Conservation (phyloP, 73 alveolate species). For the Uronychia setigera region DNA sequence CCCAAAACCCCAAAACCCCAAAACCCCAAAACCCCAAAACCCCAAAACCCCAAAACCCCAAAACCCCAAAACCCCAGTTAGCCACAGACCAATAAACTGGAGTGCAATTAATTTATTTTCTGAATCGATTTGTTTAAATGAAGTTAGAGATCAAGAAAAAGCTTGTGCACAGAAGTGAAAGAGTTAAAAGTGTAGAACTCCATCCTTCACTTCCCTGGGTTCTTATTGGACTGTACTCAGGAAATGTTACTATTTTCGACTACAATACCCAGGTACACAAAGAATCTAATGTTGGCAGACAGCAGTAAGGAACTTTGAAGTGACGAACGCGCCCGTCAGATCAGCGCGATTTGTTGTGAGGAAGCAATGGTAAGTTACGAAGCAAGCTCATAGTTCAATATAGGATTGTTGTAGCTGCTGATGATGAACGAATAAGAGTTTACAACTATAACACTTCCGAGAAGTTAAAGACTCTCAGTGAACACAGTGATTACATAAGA, state of each 20-base stretch:
- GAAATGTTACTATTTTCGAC: conserved; percentile 97
- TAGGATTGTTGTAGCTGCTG: conserved; percentile 82
- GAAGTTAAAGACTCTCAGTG: conserved; percentile 92
- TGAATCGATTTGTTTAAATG: no score
- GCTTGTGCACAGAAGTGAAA: conserved; percentile 91
- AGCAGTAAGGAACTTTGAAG: conserved; percentile 80
- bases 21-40: no score
- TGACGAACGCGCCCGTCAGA: conserved; percentile 95
- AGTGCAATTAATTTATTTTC: no score
- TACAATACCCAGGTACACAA: conserved; percentile 89
- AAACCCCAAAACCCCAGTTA: no score
- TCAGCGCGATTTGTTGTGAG: conserved; percentile 95
- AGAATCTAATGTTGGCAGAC: conserved; percentile 9
- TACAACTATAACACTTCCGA: conserved; percentile 98
- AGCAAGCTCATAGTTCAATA: conserved; percentile 1
- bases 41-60: no score
- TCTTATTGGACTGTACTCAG: conserved; percentile 95
- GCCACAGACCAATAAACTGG: no score
- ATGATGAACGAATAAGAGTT: conserved; percentile 82
- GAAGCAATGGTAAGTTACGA: conserved; percentile 76
- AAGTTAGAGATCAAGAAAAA: conserved; percentile 93
- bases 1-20: no score
- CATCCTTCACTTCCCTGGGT: conserved; percentile 98
- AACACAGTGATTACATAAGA: conserved; percentile 98
- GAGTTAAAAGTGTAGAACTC: conserved; percentile 97